Conservation (phyloP, 164 flowering plant species). For the Magnolia changhungtana region DNA sequence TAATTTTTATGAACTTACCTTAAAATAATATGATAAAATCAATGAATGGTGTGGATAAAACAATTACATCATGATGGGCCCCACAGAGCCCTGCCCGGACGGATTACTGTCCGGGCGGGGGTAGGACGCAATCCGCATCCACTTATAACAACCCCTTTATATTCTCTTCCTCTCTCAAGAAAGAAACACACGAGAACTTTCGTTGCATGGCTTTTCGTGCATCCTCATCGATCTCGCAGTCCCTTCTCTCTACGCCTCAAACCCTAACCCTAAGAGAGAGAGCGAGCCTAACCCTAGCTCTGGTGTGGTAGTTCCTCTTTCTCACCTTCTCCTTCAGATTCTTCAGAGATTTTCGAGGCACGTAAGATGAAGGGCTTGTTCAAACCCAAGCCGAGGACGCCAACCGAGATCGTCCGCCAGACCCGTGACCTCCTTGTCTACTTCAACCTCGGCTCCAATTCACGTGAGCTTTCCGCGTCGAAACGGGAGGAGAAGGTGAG, state of each 20-base stretch:
- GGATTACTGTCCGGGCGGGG: too few relatives aligned
- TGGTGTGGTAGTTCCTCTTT: background rate
- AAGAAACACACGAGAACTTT: too few relatives aligned
- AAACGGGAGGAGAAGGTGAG: constrained; percentile 9
- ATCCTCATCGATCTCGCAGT: background rate
- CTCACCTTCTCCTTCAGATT: background rate
- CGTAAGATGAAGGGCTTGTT: constrained; percentile 16
- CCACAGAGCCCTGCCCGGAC: too few relatives aligned
- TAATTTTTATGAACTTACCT: accelerated
- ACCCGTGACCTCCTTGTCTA: constrained; percentile 26
- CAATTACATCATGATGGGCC: too few relatives aligned
- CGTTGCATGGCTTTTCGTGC: too few relatives aligned
- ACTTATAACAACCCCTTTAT: too few relatives aligned
- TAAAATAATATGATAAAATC: too few relatives aligned
- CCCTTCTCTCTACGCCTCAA: background rate
- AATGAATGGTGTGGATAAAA: too few relatives aligned
- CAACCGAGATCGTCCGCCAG: constrained; percentile 27
- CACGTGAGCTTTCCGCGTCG: background rate
- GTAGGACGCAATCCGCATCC: too few relatives aligned
- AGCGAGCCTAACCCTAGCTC: background rate
- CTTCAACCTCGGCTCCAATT: background rate
- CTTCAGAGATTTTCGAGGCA: background rate
- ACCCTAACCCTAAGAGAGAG: background rate
- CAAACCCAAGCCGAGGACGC: constrained; percentile 29
- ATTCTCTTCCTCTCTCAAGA: too few relatives aligned